A percentile compares a stretch with the other conserved stretches of the same genome.
Evolutionary conservation across 1,284 basidiomycete genomes (phyloP).

Genomic region (Tremellales sp.): DNA sequence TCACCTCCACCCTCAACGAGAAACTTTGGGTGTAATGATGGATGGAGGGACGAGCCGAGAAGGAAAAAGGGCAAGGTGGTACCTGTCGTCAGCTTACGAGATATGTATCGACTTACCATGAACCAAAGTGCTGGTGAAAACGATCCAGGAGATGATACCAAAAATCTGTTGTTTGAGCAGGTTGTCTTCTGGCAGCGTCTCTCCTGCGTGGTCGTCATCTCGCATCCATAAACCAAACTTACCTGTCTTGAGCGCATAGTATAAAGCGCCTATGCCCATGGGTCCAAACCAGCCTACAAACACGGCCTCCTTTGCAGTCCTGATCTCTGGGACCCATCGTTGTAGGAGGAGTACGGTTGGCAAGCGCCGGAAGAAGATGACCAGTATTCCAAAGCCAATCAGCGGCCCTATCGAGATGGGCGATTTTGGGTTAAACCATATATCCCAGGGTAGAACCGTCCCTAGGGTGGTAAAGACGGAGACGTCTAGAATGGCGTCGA

Average conservation of each 20-base stretch:
- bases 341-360: conserved; percentile 15
- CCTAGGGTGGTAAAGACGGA: conserved; percentile 26
- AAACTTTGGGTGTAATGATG: conserved; percentile 21
- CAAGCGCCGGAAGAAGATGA: conserved; percentile 17
- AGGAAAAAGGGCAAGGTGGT: conserved; percentile 23
- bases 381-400: conserved; percentile 13
- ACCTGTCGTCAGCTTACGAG: conserved; percentile 2
- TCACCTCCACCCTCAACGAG: conserved; percentile 8
- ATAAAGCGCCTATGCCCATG: conserved; percentile 26
- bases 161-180: conserved; percentile 20
- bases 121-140: conserved; percentile 24
- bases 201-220: conserved; percentile 8
- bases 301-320: conserved; percentile 19
- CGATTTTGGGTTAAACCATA: conserved; percentile 13
- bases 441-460: conserved; percentile 22
- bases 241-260: conserved; percentile 25
- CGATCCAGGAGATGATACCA: conserved; percentile 22
- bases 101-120: conserved; percentile 11
- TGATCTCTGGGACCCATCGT: conserved; percentile 17
- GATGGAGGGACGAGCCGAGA: conserved; percentile 21
- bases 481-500: conserved; percentile 25
- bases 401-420: conserved; percentile 10
- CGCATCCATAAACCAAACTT: background rate
- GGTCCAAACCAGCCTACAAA: conserved; percentile 29
- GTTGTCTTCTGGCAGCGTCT: conserved; percentile 9